phyloP scores from a whole-genome alignment of 495 filamentous ascomycete genomes.

The Penicillium roqueforti region DNA sequence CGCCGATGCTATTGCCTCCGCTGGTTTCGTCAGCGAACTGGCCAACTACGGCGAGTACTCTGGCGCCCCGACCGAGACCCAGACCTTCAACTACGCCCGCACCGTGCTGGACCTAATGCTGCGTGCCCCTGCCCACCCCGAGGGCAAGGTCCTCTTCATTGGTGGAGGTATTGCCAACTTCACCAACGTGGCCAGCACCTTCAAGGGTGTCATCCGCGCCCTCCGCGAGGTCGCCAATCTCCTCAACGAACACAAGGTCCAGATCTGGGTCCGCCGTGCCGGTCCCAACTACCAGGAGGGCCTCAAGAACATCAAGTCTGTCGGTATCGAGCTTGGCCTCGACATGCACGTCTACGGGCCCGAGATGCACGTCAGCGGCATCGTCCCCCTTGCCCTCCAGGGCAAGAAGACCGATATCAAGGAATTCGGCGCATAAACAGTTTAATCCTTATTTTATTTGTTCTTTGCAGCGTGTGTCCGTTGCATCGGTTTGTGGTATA shows the following conservation, averaged over 20 bases:
- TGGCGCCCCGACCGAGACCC: conserved; percentile 93
- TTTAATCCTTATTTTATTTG: conserved; percentile 14
- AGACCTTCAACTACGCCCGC: conserved; percentile 96
- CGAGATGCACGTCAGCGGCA: conserved; percentile 83
- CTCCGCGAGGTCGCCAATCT: conserved; percentile 84
- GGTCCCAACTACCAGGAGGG: conserved; percentile 99
- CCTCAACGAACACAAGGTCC: conserved; percentile 92
- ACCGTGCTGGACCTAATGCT: conserved; percentile 98
- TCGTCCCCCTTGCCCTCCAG: conserved; percentile 61
- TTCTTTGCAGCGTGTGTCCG: conserved; percentile 35
- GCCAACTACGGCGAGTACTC: conserved; percentile 99
- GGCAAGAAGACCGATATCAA: conserved; percentile 56
- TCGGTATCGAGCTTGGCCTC: conserved; percentile 86
- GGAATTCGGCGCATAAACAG: conserved; percentile 46
- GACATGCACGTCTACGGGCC: conserved; percentile 96
- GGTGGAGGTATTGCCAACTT: conserved; percentile 99
- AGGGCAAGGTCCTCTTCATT: conserved; percentile 98
- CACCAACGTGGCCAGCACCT: conserved; percentile 92
- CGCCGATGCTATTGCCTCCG: conserved; percentile 95
- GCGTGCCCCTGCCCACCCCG: conserved; percentile 73
- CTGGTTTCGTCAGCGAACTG: conserved; percentile 91
- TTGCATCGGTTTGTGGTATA: conserved; percentile 41
- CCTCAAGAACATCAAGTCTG: conserved; percentile 98
- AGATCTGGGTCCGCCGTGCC: conserved; percentile 99
- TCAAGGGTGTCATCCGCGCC: conserved; percentile 99